A percentile compares a stretch with the other conserved stretches of the same genome.
These are phyloP conservation scores for Aspergillus taichungensis DNA, from an alignment of 495 filamentous ascomycete genomes.

Conservation along the genomic window DNA sequence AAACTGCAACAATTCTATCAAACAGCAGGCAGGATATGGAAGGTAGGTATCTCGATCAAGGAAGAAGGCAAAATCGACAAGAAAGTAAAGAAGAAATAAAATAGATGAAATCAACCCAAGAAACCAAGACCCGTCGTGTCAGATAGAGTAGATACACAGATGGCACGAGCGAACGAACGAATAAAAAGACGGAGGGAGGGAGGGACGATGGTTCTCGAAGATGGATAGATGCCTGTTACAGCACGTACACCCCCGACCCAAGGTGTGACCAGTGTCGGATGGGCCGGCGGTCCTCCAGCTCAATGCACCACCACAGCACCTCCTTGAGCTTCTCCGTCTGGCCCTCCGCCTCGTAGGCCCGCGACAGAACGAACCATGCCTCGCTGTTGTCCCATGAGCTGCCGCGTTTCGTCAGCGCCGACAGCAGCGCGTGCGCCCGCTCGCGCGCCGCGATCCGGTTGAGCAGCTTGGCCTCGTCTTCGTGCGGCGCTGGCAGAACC, in stretches of 20 bases:
- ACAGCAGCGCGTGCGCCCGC: slow-evolving; percentile 74
- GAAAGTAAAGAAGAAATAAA: too few species aligned
- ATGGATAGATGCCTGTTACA: slow-evolving; percentile 17
- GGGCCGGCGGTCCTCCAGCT: slow-evolving; percentile 46
- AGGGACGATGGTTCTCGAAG: slow-evolving; percentile 4
- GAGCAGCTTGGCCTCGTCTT: slow-evolving; percentile 43
- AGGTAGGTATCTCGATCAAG: too few species aligned
- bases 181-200: slow-evolving; percentile 8
- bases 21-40: too few species aligned
- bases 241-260: slow-evolving; percentile 39
- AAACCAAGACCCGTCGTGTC: not conserved
- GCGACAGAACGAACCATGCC: slow-evolving; percentile 82
- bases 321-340: slow-evolving; percentile 77
- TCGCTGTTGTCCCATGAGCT: slow-evolving; percentile 87
- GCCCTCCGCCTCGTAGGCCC: slow-evolving; percentile 74
- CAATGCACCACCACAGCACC: slow-evolving; percentile 62
- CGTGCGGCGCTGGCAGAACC: slow-evolving; percentile 8
- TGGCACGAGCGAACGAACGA: not conserved
- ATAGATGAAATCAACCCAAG: slow-evolving; percentile 13
- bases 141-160: too few species aligned
- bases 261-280: slow-evolving; percentile 42
- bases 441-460: slow-evolving; percentile 79
- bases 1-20: slow-evolving; percentile 3
- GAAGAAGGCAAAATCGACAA: too few species aligned
- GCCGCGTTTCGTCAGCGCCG: slow-evolving; percentile 74